phyloP scores from a whole-genome alignment of 805 yeast genomes.

The Candida glaebosa region DNA sequence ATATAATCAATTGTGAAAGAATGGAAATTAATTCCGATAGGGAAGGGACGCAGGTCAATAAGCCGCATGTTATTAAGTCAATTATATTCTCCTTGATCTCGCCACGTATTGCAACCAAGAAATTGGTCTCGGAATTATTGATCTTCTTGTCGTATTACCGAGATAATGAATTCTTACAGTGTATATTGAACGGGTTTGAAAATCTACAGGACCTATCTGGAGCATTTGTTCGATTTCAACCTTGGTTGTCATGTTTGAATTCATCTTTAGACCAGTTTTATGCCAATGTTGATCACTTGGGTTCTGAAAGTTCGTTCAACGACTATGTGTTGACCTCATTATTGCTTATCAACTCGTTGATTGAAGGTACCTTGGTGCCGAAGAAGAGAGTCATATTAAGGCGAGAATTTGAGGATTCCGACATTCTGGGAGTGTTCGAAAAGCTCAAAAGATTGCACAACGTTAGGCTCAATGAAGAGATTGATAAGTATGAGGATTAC shows the following conservation, averaged over 20 bases:
- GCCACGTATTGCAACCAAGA: conserved; percentile 38
- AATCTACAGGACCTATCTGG: conserved; percentile 33
- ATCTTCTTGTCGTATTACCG: conserved; percentile 30
- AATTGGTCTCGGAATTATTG: conserved; percentile 39
- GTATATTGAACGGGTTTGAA: conserved; percentile 29
- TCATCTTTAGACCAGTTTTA: conserved; percentile 30
- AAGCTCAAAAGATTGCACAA: conserved; percentile 29
- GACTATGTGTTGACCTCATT: conserved; percentile 36
- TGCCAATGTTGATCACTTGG: conserved; percentile 9
- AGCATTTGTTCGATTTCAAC: conserved; percentile 34
- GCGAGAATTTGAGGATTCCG: conserved; percentile 34
- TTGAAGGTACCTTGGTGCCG: conserved; percentile 24
- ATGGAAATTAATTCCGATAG: conserved; percentile 11
- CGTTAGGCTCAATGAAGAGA: conserved; percentile 30
- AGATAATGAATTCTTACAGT: conserved; percentile 17
- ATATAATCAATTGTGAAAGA: conserved; percentile 26
- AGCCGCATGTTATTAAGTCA: conserved; percentile 32
- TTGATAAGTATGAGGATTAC: conserved; percentile 33
- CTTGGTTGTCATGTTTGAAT: conserved; percentile 39
- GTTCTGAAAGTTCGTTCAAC: conserved; percentile 16
- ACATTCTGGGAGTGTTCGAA: conserved; percentile 32
- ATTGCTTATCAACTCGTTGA: conserved; percentile 31
- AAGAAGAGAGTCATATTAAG: conserved; percentile 28
- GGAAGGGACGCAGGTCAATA: conserved; percentile 13
- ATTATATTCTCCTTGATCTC: conserved; percentile 37